Evolutionary conservation across 805 yeast species (phyloP), one percentile per base, ranked within the genome.

Genomic region (Yarrowia sp.): DNA sequence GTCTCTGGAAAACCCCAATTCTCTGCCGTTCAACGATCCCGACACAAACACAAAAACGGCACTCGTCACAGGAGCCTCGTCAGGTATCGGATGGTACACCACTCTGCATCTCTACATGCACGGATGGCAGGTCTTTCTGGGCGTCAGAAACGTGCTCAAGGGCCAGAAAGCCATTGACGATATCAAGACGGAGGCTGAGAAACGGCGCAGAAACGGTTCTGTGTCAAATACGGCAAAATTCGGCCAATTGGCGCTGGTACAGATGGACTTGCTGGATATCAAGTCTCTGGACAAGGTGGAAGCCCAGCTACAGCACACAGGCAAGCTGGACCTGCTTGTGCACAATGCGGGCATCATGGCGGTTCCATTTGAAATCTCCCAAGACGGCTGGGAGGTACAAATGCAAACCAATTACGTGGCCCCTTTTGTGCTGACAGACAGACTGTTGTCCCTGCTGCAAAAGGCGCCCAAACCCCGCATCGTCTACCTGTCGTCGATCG

Each of bases 261-360:
- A 49, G 4, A 32, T 66, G 24, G 70, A 69, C 49, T 41, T 68
- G n/a, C 36, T 62, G 1, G 46, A 48, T 14, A 36, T 61, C 28
- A 7, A 44, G 35, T 46, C 64, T 9, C 14, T 44, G 26, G 38
- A 46, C 33, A 61, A 21, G 22, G 64, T 33, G 30, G 64, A 30
- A 10, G 24, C 33, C 22, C 36, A 46, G n/a, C 21, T 46, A 3
- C 43, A 46, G 7, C 5, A 14, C 8, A 35, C 6, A 17, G 19
- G 12, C 4, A 48, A 44, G 12, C 72, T 90, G 26, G 85, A 89
- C 72, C 74, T 90, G 26, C 78, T 90, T 26, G 80, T 90, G 44
- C 84, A 89, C 68, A 90, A 90, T 73, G 92, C 96, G 1, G 95
- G 96, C 1, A 85, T 88, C 5, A 87, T 88, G 85, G 93, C 89